Evolutionary conservation across 257 asterid species (phyloP).

Genomic region (Marsdenia floribunda): DNA sequence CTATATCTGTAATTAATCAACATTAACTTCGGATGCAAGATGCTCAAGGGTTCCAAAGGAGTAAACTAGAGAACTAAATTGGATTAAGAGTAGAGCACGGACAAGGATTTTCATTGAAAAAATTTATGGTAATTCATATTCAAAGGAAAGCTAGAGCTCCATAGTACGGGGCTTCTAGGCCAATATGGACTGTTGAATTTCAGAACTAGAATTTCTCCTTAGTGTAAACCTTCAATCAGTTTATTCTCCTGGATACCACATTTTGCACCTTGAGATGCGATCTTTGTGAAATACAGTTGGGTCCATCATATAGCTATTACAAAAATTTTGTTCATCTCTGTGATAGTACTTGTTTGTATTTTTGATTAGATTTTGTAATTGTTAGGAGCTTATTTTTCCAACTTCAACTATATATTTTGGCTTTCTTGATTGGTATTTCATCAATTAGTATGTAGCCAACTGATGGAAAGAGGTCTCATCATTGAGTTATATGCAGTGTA

Average conservation of each 20-base stretch:
- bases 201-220: not conserved
- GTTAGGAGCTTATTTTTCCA: not conserved
- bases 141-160: not conserved
- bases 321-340: not conserved
- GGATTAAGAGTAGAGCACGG: not conserved
- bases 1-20: not conserved
- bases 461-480: not conserved
- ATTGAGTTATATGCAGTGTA: slow-evolving; percentile 48
- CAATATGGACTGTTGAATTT: not conserved
- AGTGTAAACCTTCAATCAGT: not conserved
- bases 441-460: not conserved
- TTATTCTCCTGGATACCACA: not conserved
- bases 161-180: not conserved
- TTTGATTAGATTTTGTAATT: not conserved
- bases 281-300: not conserved
- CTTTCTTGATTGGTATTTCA: not conserved
- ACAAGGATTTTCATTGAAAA: not conserved
- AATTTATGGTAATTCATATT: not conserved
- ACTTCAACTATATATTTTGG: not conserved
- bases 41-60: slow-evolving; percentile 4
- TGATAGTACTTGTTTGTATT: not conserved
- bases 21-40: not conserved
- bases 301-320: not conserved
- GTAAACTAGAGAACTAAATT: not conserved
- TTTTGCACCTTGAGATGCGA: not conserved